A percentile compares a stretch with the other conserved stretches of the same genome.
These are phyloP conservation scores for Limnomonas spitsbergensis DNA, from an alignment of 139 green algal genomes.

Conservation along the genomic window DNA sequence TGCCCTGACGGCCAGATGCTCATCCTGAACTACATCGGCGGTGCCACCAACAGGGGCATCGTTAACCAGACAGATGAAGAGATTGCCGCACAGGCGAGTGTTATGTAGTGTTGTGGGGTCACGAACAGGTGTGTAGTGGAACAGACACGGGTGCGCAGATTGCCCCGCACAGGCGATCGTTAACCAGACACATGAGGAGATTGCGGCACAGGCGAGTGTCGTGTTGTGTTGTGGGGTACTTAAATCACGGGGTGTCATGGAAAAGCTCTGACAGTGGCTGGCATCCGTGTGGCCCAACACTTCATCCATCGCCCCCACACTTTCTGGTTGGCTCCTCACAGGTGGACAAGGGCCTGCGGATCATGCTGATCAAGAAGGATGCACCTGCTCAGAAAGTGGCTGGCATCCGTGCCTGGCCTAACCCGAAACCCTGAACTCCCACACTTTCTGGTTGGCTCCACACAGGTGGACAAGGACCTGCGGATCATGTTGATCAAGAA, in stretches of 20 bases:
- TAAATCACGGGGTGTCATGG: too few relatives aligned
- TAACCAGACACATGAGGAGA: slow-evolving; percentile 56
- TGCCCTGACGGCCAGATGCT: slow-evolving; percentile 53
- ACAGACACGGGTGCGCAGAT: too few relatives aligned
- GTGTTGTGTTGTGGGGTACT: background rate
- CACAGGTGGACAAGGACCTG: slow-evolving; percentile 90
- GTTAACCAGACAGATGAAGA: slow-evolving; percentile 58
- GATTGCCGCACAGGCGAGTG: slow-evolving; percentile 36
- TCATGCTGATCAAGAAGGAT: slow-evolving; percentile 88
- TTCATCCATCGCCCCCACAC: background rate
- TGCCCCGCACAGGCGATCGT: slow-evolving; percentile 82
- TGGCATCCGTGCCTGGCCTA: slow-evolving; percentile 90
- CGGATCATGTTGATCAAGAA: slow-evolving; percentile 89
- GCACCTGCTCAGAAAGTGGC: slow-evolving; percentile 72
- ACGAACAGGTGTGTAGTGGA: too few relatives aligned
- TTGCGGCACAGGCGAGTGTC: slow-evolving; percentile 34
- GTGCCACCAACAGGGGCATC: slow-evolving; percentile 84
- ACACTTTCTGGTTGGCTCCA: too few relatives aligned
- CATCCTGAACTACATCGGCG: slow-evolving; percentile 97
- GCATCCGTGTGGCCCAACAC: too few relatives aligned
- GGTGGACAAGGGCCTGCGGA: slow-evolving; percentile 92
- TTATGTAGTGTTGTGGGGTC: background rate
- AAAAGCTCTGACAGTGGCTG: background rate
- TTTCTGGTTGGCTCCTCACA: too few relatives aligned
- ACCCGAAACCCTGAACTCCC: too few relatives aligned